phyloP scores from a whole-genome alignment of 495 filamentous ascomycete species.

The Hyphodiscus hymeniophilus region DNA sequence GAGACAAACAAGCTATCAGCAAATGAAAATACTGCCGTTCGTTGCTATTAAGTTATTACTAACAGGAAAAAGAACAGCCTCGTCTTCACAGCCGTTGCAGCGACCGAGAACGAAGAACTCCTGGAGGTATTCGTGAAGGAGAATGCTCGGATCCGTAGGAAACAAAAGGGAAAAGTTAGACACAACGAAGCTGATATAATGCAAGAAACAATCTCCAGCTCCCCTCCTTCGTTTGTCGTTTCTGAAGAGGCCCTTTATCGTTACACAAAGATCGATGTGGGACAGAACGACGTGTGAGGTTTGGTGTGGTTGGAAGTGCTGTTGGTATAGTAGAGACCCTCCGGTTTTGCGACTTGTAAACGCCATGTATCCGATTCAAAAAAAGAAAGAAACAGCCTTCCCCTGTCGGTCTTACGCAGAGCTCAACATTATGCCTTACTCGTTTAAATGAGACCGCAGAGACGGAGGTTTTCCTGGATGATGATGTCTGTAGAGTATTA shows the following conservation, averaged over 20 bases:
- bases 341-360: conserved; percentile 21
- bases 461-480: conserved; percentile 98
- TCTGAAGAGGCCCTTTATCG: conserved; percentile 1
- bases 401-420: background rate
- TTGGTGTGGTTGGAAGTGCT: conserved; percentile 9
- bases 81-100: background rate
- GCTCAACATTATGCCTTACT: background rate
- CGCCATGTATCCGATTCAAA: conserved; percentile 20
- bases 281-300: conserved; percentile 6
- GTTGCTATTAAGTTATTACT: conserved; percentile 14
- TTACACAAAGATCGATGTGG: background rate
- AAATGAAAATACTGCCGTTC: background rate
- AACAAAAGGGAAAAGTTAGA: conserved; percentile 15
- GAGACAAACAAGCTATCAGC: background rate
- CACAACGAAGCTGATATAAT: conserved; percentile 18
- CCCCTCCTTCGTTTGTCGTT: too few species aligned
- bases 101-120: background rate
- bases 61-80: conserved; percentile 1
- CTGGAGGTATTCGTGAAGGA: conserved; percentile 1
- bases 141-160: background rate
- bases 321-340: conserved; percentile 24
- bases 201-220: background rate
- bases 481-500: conserved; percentile 74
- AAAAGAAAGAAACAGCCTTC: conserved; percentile 15
- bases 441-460: conserved; percentile 89